These are phyloP conservation scores for Talaromyces marneffei DNA, from an alignment of 2,329 filamentous ascomycete species.

Conservation along the genomic window DNA sequence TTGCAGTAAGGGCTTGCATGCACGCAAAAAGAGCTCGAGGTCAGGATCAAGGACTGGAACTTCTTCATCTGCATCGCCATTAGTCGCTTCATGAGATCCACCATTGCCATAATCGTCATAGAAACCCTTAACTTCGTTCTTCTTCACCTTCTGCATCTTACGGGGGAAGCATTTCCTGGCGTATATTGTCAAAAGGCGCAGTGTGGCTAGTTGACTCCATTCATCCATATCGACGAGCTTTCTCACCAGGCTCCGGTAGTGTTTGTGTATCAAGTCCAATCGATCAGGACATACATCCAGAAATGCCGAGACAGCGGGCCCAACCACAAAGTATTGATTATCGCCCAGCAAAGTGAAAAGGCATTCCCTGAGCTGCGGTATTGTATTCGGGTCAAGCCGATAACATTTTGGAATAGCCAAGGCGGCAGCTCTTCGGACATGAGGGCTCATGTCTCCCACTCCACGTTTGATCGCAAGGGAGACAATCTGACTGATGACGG, in stretches of 20 bases:
- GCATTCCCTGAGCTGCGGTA: constrained; percentile 80
- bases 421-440: constrained; percentile 87
- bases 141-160: constrained; percentile 55
- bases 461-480: constrained; percentile 93
- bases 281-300: constrained; percentile 82
- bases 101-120: constrained; percentile 64
- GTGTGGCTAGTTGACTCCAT: constrained; percentile 83
- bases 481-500: constrained; percentile 96
- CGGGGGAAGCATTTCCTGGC: constrained; percentile 80
- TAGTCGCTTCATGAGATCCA: constrained; percentile 39
- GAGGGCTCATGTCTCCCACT: constrained; percentile 85
- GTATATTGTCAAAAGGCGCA: constrained; percentile 78
- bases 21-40: constrained; percentile 70
- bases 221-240: constrained; percentile 99
- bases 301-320: constrained; percentile 84
- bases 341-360: constrained; percentile 73
- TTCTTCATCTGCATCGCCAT: constrained; percentile 46
- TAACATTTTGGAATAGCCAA: constrained; percentile 96
- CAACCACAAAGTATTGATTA: constrained; percentile 93
- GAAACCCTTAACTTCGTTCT: constrained; percentile 62
- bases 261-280: constrained; percentile 81
- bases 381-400: constrained; percentile 75
- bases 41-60: constrained; percentile 68
- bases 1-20: constrained; percentile 76
- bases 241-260: constrained; percentile 77